phyloP scores from a whole-genome alignment of 305 asterid species.

The Fraxinus velutina region DNA sequence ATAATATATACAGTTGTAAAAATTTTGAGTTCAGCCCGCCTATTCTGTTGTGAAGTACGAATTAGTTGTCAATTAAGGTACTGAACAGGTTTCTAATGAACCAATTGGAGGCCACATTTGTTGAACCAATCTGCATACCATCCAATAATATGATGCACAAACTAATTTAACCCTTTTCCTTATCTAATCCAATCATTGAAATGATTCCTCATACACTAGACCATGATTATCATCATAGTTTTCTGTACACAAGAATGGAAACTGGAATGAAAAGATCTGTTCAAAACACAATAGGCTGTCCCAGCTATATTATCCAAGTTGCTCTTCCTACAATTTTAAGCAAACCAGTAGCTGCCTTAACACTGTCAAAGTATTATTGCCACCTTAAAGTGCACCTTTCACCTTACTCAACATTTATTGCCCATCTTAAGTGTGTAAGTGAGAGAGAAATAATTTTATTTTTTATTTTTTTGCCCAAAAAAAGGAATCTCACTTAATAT shows the following conservation, averaged over 20 bases:
- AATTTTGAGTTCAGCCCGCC: no score
- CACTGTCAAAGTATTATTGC: slow-evolving; percentile 26
- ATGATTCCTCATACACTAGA: background rate
- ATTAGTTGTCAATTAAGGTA: background rate
- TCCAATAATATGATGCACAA: background rate
- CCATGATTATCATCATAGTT: background rate
- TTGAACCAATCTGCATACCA: background rate
- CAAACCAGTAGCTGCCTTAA: slow-evolving; percentile 37
- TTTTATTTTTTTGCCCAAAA: no score
- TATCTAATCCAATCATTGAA: background rate
- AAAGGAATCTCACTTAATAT: background rate
- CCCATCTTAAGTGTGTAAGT: slow-evolving; percentile 9
- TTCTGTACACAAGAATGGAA: background rate
- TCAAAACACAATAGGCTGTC: no score
- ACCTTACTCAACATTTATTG: slow-evolving; percentile 24
- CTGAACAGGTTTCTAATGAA: background rate
- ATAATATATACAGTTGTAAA: no score
- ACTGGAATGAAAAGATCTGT: slow-evolving; percentile 22
- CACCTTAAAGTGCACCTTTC: background rate
- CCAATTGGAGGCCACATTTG: background rate
- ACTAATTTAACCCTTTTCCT: background rate
- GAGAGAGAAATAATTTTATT: no score
- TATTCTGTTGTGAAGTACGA: no score
- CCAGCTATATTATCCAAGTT: slow-evolving; percentile 8
- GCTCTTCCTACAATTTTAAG: slow-evolving; percentile 41